Evolutionary conservation across 768 basidiomycete species (phyloP).

Genomic region (Obba rivulosa): DNA sequence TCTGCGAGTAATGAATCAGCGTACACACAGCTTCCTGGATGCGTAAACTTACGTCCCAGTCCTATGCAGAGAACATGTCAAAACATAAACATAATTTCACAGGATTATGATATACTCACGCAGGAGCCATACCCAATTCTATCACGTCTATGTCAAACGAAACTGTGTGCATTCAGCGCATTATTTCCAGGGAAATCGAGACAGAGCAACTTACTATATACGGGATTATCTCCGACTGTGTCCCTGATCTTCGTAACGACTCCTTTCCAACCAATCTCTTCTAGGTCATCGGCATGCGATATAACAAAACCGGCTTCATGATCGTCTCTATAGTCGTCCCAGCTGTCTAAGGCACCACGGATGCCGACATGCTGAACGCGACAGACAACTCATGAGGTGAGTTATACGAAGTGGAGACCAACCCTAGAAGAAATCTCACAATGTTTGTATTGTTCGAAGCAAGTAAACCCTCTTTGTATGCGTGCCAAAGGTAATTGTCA

Average conservation of each 20-base stretch:
- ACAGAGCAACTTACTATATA: conserved; percentile 20
- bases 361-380: conserved; percentile 25
- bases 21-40: neutral
- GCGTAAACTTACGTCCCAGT: conserved; percentile 20
- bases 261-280: conserved; percentile 27
- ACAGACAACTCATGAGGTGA: too few species aligned
- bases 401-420: neutral
- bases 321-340: conserved; percentile 27
- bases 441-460: conserved; percentile 27
- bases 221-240: conserved; percentile 28
- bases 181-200: too few species aligned
- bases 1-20: conserved; percentile 2
- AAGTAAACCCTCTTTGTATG: conserved; percentile 27
- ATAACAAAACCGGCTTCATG: conserved; percentile 25
- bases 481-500: conserved; percentile 30
- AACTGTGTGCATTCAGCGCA: conserved; percentile 7
- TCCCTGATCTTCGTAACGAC: conserved; percentile 27
- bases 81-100: neutral
- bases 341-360: conserved; percentile 21
- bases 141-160: conserved; percentile 17
- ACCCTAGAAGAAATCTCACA: conserved; percentile 16
- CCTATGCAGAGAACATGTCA: conserved; percentile 7
- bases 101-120: conserved; percentile 5
- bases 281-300: conserved; percentile 28
- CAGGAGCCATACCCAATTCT: conserved; percentile 15